Evolutionary conservation across 2,329 filamentous ascomycete species (phyloP), one percentile per base, ranked within the genome.

Genomic region (Albophoma yamanashiensis): DNA sequence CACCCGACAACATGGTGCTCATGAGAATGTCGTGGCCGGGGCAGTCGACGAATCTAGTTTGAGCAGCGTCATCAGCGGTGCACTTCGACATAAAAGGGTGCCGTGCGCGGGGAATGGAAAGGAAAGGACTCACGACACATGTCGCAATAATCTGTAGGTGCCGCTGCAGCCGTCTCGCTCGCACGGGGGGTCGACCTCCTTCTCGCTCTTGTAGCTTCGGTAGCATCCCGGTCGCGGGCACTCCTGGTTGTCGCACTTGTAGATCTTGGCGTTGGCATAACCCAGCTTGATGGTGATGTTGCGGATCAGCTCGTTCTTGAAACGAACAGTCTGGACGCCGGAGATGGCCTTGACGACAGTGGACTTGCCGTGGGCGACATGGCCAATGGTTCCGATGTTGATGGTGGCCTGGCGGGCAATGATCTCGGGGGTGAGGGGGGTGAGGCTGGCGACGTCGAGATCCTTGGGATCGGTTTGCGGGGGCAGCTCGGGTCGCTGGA

Each of bases 1-100:
- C 94, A 72, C 94, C 94, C 72, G 94, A 99, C 82, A 99, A 88
- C 94, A 99, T 99, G 70, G 94, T 99, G 79, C 93, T 97, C 94
- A 99, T 99, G 75, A 99, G 92, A 92, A 99, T 99, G 79, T 99
- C 94, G 90, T 99, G 94, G 77, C 94, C 94, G 60, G 94, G 94
- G 82, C 94, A 97, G 77, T 97, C 94, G 67, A 97, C 94, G 75
- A 97, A 99, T 20, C 91, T 93, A 66, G 38, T 22, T 17, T 20
- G 20, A 39, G 27, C n/a, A 11, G 27, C 3, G 6, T 36, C 8
- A 11, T 55, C 20, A 55, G 50, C 20, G 14, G 11, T 20, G 50
- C 27, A n/a, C 31, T 14, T 53, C 7, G 17, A n/a, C 8, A 22
- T 36, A 39, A 27, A 27, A 4, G 7, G 9, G 38, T 15, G 42